Evolutionary conservation across 192 early-diverging fungal genomes (phyloP), one percentile per base, ranked within the genome.

Genomic region (Gigaspora rosea): DNA sequence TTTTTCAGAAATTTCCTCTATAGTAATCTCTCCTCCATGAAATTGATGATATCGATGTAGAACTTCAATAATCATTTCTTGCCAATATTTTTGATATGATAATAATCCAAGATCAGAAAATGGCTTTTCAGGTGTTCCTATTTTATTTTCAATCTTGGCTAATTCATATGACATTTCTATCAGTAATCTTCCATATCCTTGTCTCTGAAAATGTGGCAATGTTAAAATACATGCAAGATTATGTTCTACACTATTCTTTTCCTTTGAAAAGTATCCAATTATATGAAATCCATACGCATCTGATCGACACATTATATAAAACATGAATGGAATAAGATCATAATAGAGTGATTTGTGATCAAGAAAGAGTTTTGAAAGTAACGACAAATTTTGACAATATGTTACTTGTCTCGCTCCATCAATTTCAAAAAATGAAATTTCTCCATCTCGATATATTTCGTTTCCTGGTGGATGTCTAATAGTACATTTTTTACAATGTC

Each of bases 341-440:
- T 97, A 99, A 80, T 95, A 97, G 13, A 99, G 86, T 18, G 96
- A 97, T 81, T 99, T 99, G 88, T 99, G 97, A 84, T 99, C 97
- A 79, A 99, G 82, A 78, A 99, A 98, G 65, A 95, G 87, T 72
- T 99, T 99, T 20, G 96, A 97, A 35, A 99, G 80, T 57, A 99
- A 81, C 80, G 95, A 98, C 22, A 99, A 85, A 81, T 99, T 99
- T 46, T 96, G 88, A 82, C 96, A 98, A 80, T 96, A 99, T 22
- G 85, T 85, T 61, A 92, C 90, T 79, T 98, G 95, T 78, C 94
- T 92, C 61, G 92, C 79, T 1, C 97, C 97, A 83, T 99, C 97
- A 74, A 99, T 95, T 82, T 99, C 97, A 75, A 96, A 99, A 78
- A 99, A 98, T 13, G 94, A 95, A 15, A 99, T 83, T 27, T 72